Conservation (phyloP, 2,329 filamentous ascomycete genomes). For the Cladosporium sp. region DNA sequence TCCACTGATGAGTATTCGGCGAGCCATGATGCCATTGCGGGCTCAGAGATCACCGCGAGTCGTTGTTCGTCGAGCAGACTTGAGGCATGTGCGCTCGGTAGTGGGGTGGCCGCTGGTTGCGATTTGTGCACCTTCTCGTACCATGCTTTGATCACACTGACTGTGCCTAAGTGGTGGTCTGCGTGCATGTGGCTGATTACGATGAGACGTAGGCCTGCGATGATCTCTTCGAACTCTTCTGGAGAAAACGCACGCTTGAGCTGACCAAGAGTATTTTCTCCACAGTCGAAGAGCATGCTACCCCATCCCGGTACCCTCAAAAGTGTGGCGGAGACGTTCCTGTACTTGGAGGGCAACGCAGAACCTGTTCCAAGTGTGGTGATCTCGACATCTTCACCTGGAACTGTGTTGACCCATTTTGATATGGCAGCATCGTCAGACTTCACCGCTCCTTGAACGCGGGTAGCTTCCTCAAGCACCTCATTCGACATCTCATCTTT, state of each 20-base stretch:
- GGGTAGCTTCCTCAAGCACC: conserved; percentile 52
- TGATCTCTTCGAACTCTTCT: conserved; percentile 62
- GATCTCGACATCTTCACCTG: conserved; percentile 72
- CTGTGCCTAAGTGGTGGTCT: conserved; percentile 86
- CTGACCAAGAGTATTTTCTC: conserved; percentile 88
- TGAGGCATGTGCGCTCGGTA: neutral
- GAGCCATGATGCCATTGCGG: conserved; percentile 70
- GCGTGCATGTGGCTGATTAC: conserved; percentile 96
- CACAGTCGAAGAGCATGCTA: conserved; percentile 86
- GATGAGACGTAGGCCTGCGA: conserved; percentile 74
- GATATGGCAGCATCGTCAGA: conserved; percentile 40
- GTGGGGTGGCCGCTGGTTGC: conserved; percentile 22
- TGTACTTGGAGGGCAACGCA: conserved; percentile 83
- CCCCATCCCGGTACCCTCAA: conserved; percentile 78
- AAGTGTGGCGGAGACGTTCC: conserved; percentile 88
- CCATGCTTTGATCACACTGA: conserved; percentile 80
- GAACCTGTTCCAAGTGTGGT: conserved; percentile 89
- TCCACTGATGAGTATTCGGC: conserved; percentile 76
- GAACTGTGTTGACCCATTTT: conserved; percentile 61
- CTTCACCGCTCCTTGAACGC: conserved; percentile 35
- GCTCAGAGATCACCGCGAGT: conserved; percentile 65
- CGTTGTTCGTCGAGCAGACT: neutral
- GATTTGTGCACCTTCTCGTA: conserved; percentile 53
- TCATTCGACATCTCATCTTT: conserved; percentile 39
- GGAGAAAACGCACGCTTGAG: conserved; percentile 68